Conservation (phyloP, 192 early-diverging fungal genomes). For the Mortierella alpina region DNA sequence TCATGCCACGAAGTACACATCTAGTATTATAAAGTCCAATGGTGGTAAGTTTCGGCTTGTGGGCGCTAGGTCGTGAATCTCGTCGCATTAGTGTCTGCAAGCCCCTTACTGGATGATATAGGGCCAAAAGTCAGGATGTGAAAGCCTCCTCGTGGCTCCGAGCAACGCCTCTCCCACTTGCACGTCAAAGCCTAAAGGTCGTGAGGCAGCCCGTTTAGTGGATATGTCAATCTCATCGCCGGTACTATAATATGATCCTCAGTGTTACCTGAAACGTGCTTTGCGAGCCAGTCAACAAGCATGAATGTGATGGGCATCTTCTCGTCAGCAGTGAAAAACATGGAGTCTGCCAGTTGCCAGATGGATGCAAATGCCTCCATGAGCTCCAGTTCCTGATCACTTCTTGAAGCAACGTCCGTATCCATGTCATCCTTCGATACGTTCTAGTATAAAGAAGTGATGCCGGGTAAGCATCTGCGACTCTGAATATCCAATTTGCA, state of each 20-base stretch:
- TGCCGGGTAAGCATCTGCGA: neutral
- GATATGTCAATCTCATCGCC: neutral
- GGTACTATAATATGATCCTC: neutral
- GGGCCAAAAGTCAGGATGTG: conserved; percentile 41
- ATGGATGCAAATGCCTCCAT: conserved; percentile 26
- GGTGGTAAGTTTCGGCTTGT: neutral
- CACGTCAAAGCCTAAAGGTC: conserved; percentile 9
- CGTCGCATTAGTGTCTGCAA: neutral
- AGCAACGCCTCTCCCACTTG: conserved; percentile 26
- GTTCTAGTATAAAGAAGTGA: neutral
- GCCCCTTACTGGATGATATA: conserved; percentile 29
- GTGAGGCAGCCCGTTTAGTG: neutral
- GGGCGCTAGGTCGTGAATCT: neutral
- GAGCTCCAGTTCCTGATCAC: conserved; percentile 15
- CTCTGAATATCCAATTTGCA: neutral
- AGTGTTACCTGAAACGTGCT: conserved; percentile 23
- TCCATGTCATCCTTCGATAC: conserved; percentile 21
- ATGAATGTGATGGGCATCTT: conserved; percentile 36
- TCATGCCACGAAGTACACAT: conserved; percentile 41
- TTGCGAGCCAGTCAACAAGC: conserved; percentile 29
- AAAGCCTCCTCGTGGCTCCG: neutral
- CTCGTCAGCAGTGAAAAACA: conserved; percentile 36
- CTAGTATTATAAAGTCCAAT: conserved; percentile 1
- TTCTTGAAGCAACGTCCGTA: conserved; percentile 1
- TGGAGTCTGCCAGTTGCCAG: conserved; percentile 37